Evolutionary conservation across 306 rosid species (phyloP), one percentile per base, ranked within the genome.

Genomic region (Styphnolobium japonicum): DNA sequence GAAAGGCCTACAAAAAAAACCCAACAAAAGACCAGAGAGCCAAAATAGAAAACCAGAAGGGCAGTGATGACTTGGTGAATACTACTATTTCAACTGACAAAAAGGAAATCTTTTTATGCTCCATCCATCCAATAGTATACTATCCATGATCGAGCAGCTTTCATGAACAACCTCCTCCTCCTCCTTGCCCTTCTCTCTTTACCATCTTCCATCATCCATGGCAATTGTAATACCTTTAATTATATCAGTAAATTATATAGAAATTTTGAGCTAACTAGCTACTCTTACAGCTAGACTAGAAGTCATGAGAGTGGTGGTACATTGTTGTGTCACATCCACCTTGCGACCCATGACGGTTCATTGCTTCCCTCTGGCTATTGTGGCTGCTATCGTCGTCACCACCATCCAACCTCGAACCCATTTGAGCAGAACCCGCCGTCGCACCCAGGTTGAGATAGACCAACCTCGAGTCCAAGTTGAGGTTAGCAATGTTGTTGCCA

Each of bases 371-470:
- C 10, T 86, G 89, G 80, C 68, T 74, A 45, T 78, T 80, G 19
- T 72, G 84, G 46, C 83, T 66, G 46, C 76, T 63, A 75, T 86
- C 88, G 3, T 90, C 89, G 49, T 84, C 90, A 22, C 43, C 80
- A 11, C 77, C 84, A 3, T 86, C 91, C 81, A 90, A 42, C 34
- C 91, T 79, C 0, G 94, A 85, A 53, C 90, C 83, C 93, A 89
- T 86, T 37, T 84, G 91, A 36, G 71, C 80, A 0, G 91, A 73
- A 52, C 53, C 83, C 1, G 67, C 10, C 3, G 75, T 67, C 0
- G 92, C 98, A 7, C 98, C 99, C 4, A 96, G 97, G 84, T 96
- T 93, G 22, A 96, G 93, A 82, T 93, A 95, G 74, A 93, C 98
- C 92, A 92, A 71, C 84, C 98, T 92, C 0, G 97, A 87, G 40